phyloP scores from a whole-genome alignment of 345 rosid species.

The Moricandia arvensis region DNA sequence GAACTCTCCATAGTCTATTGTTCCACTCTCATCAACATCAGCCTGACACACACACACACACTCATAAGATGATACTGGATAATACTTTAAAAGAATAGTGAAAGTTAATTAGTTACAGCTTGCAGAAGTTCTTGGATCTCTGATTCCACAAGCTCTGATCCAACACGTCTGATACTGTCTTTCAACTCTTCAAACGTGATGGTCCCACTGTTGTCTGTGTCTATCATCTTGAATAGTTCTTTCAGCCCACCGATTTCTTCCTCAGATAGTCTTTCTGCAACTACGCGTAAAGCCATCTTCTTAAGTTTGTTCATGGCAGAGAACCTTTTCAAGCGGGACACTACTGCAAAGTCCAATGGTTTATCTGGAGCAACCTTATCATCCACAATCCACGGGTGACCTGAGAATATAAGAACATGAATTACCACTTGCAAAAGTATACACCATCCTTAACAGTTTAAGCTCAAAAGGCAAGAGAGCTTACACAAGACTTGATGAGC shows the following conservation, averaged over 20 bases:
- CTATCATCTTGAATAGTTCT: slow-evolving; percentile 81
- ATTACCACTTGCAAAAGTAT: background rate
- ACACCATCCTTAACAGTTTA: background rate
- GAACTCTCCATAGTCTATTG: slow-evolving; percentile 76
- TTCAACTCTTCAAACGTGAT: slow-evolving; percentile 74
- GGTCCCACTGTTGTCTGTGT: slow-evolving; percentile 69
- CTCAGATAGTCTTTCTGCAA: slow-evolving; percentile 72
- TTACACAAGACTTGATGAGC: slow-evolving; percentile 80
- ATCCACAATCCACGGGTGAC: slow-evolving; percentile 82
- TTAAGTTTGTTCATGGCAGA: slow-evolving; percentile 83
- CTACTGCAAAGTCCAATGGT: slow-evolving; percentile 75
- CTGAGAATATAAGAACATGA: slow-evolving; percentile 34
- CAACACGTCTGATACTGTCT: slow-evolving; percentile 56
- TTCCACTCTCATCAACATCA: slow-evolving; percentile 74
- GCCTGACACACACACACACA: slow-evolving; percentile 45
- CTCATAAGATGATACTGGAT: background rate
- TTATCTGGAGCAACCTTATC: slow-evolving; percentile 78
- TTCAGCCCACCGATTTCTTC: slow-evolving; percentile 81
- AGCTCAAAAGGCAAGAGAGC: slow-evolving; percentile 16
- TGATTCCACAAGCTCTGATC: slow-evolving; percentile 78
- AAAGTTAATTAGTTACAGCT: slow-evolving; percentile 46
- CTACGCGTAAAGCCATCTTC: slow-evolving; percentile 81
- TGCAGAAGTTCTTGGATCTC: slow-evolving; percentile 72
- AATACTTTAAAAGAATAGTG: background rate
- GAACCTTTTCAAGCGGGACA: slow-evolving; percentile 67